Evolutionary conservation across 2,329 filamentous ascomycete genomes (phyloP).

Genomic region (Nothophaeocryptopus gaeumannii): DNA sequence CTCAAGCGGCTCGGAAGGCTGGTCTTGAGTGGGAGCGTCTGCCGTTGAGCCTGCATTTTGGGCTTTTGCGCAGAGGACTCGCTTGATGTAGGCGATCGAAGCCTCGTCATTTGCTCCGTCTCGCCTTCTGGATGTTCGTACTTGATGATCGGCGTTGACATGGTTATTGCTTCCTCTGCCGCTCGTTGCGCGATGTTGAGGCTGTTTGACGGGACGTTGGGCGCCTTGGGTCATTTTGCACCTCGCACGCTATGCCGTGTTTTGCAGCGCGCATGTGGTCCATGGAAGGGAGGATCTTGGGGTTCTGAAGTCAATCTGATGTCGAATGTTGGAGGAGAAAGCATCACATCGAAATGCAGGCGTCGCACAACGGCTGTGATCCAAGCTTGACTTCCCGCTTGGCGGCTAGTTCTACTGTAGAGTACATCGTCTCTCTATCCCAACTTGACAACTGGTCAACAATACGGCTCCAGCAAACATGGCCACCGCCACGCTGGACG

Average conservation of each 20-base stretch:
- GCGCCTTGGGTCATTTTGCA: conserved; percentile 24
- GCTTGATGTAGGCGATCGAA: conserved; percentile 66
- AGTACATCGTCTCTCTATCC: background rate
- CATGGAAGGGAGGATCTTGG: no score
- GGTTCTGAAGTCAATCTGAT: no score
- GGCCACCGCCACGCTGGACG: conserved; percentile 31
- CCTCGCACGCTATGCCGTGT: background rate
- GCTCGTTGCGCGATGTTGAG: conserved; percentile 7
- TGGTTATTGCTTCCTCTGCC: no score
- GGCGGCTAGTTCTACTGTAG: background rate
- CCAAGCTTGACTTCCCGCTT: background rate
- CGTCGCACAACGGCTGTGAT: background rate
- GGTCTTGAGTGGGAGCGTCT: conserved; percentile 5
- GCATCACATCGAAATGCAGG: background rate
- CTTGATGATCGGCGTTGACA: no score
- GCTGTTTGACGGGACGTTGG: conserved; percentile 15
- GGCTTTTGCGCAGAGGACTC: conserved; percentile 17
- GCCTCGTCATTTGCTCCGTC: conserved; percentile 59
- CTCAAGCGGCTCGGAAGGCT: conserved; percentile 62
- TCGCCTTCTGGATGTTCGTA: no score
- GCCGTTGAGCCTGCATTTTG: conserved; percentile 13
- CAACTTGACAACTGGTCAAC: background rate
- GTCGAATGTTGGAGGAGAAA: no score
- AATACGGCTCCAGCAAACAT: conserved; percentile 17
- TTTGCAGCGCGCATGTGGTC: no score